Base-by-base conservation (phyloP, 2,329 filamentous ascomycete genomes). In the Colletotrichum melonis region DNA sequence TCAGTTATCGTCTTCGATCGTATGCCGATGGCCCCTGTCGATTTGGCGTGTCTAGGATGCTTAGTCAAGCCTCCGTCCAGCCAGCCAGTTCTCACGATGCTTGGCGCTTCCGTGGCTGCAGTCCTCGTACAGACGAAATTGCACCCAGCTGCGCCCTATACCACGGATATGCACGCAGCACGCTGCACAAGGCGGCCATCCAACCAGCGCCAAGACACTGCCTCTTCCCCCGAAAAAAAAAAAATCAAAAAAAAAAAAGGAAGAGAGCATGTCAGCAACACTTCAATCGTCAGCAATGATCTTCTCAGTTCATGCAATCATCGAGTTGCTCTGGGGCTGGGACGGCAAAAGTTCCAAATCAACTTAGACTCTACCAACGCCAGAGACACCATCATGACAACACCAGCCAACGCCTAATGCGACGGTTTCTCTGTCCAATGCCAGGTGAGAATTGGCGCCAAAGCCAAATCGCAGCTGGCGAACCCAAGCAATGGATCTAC, bases 61-160 rank as follows among this genome's bases (percentile, higher is more conserved):
- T 67, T 72, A 66, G 63, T 59, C 38, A 72, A 42, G 32, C 24
- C 38, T 58, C 54, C 42, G 57, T 22, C 64, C 57, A 38, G 5
- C 62, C 26, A 63, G 63, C 46, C 38, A 26, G 49, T 64, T 38
- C 55, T 59, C 67, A 57, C 70, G 67, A 63, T 73, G 56, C 67
- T 62, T 73, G 70, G 67, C 67, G 35, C 55, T 55, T 55, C 52
- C 26, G 66, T 69, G 66, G 42, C 66, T 60, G 66, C 55, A 42
- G n/a, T 24, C 66, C 66, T 73, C 60, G 67, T 73, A 62, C 60
- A 65, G 60, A 62, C n/a, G 70, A 73, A 62, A 73, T 73, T 73
- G 56, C 70, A 56, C 56, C 54, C 54, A 66, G 70, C 67, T 73
- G 60, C 70, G 35, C 60, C 59, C 22, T 32, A 60, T 24, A 56